Evolutionary conservation across 75 land plant genomes (phyloP).

Genomic region (Picea glauca): DNA sequence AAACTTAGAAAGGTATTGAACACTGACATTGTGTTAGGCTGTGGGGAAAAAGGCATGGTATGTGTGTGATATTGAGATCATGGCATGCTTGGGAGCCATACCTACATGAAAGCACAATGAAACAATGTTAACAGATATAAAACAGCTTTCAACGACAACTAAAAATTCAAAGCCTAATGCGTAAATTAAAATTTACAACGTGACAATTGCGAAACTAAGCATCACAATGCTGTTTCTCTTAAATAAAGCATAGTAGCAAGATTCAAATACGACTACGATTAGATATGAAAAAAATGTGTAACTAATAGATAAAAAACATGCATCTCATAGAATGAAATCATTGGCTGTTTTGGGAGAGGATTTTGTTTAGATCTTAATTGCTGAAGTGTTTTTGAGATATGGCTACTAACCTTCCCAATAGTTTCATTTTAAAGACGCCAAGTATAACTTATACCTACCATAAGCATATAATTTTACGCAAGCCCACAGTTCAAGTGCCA

Average conservation of each 20-base stretch:
- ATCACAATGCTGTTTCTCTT: neutral
- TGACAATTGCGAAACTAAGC: neutral
- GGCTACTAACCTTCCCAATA: too few species aligned
- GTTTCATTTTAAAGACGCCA: too few species aligned
- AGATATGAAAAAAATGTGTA: too few species aligned
- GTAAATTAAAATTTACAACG: neutral
- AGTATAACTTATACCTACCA: too few species aligned
- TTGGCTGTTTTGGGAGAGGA: too few species aligned
- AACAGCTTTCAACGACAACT: neutral
- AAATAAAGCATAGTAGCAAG: neutral
- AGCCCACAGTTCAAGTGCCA: too few species aligned
- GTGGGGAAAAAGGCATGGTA: neutral
- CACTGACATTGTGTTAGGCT: neutral
- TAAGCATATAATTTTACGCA: too few species aligned
- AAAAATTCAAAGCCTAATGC: neutral
- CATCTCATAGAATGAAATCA: too few species aligned
- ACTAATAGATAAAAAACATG: too few species aligned
- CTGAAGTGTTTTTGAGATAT: too few species aligned
- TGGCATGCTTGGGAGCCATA: constrained; percentile 93
- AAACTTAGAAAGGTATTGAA: neutral
- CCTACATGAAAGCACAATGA: constrained; percentile 27
- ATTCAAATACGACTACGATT: too few species aligned
- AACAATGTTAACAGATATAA: neutral
- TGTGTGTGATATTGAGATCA: constrained; percentile 85
- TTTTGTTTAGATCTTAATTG: too few species aligned